Percentiles rank a stretch among this genome's conserved stretches.
These are phyloP conservation scores for Quercus phellos DNA, from an alignment of 331 rosid genomes.

Conservation along the genomic window DNA sequence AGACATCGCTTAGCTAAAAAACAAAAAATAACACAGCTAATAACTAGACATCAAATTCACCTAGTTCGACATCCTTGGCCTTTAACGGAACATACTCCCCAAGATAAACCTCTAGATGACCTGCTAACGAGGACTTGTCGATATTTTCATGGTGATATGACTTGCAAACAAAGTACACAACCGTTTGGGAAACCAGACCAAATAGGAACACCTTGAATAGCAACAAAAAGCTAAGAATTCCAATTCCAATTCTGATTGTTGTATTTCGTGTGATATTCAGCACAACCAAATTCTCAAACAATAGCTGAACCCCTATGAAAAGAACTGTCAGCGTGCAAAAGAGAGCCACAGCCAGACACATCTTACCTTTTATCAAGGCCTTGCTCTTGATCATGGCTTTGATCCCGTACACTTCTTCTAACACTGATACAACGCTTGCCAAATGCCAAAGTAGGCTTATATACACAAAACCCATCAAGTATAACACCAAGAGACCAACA, in stretches of 20 bases:
- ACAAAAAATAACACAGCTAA: neutral
- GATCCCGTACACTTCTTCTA: neutral
- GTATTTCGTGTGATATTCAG: no score
- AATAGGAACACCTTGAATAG: neutral
- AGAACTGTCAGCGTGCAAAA: neutral
- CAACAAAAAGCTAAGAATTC: neutral
- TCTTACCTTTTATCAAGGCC: neutral
- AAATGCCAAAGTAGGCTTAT: neutral
- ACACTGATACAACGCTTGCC: neutral
- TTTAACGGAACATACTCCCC: slow-evolving; percentile 16
- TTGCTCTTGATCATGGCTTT: slow-evolving; percentile 7
- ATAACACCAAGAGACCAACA: neutral
- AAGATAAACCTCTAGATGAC: slow-evolving; percentile 12
- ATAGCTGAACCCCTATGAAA: neutral
- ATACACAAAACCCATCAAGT: neutral
- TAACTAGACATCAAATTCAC: neutral
- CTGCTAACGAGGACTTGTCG: neutral
- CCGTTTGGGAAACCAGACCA: slow-evolving; percentile 17
- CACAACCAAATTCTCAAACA: neutral
- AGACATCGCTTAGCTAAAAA: no score
- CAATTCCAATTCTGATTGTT: neutral
- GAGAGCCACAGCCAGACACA: neutral
- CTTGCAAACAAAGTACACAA: slow-evolving; percentile 22
- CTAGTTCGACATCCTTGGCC: slow-evolving; percentile 14
- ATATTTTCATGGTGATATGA: slow-evolving; percentile 7